A percentile compares a stretch with the other conserved stretches of the same genome.
Evolutionary conservation across 2,329 filamentous ascomycete genomes (phyloP).

Genomic region (Chaetomium globosum): DNA sequence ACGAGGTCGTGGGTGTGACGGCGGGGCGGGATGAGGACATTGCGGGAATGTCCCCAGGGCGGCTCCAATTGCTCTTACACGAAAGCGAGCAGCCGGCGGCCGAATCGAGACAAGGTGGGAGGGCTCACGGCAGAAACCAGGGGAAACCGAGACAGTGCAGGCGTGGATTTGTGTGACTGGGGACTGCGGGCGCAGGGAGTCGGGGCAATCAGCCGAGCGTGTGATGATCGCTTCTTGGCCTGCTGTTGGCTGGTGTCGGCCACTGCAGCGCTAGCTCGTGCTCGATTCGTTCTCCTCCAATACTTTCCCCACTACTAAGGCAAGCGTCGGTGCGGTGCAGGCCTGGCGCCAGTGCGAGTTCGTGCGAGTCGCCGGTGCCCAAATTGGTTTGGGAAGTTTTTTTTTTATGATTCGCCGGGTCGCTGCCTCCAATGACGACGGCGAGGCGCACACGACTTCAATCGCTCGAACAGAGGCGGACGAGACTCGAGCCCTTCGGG

Average conservation of each 20-base stretch:
- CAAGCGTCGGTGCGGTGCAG: slow-evolving; percentile 20
- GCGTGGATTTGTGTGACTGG: slow-evolving; percentile 30
- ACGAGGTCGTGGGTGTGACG: slow-evolving; percentile 32
- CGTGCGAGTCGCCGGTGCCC: slow-evolving; percentile 6
- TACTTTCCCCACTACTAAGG: slow-evolving; percentile 27
- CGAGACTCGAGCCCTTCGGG: not conserved
- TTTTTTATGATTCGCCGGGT: not conserved
- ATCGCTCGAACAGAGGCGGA: slow-evolving; percentile 2
- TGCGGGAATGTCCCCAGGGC: slow-evolving; percentile 23
- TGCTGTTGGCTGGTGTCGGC: slow-evolving; percentile 29
- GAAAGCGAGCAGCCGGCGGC: slow-evolving; percentile 30
- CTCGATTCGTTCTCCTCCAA: slow-evolving; percentile 26
- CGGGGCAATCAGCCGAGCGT: slow-evolving; percentile 29
- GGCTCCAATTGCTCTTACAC: slow-evolving; percentile 27
- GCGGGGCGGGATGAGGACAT: slow-evolving; percentile 37
- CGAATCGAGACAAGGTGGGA: slow-evolving; percentile 33
- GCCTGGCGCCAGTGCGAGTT: slow-evolving; percentile 18
- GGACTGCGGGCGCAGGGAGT: slow-evolving; percentile 27
- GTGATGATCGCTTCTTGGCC: slow-evolving; percentile 22
- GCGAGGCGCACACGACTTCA: not conserved
- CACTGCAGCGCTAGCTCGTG: slow-evolving; percentile 21
- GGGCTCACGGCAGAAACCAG: slow-evolving; percentile 31
- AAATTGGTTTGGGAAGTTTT: slow-evolving; percentile 12
- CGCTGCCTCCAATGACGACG: slow-evolving; percentile 10
- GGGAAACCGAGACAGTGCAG: slow-evolving; percentile 33